Percentiles rank a stretch among this genome's conserved stretches.
These are phyloP conservation scores for Botrytis pseudocinerea DNA, from an alignment of 2,329 filamentous ascomycete genomes.

Conservation along the genomic window DNA sequence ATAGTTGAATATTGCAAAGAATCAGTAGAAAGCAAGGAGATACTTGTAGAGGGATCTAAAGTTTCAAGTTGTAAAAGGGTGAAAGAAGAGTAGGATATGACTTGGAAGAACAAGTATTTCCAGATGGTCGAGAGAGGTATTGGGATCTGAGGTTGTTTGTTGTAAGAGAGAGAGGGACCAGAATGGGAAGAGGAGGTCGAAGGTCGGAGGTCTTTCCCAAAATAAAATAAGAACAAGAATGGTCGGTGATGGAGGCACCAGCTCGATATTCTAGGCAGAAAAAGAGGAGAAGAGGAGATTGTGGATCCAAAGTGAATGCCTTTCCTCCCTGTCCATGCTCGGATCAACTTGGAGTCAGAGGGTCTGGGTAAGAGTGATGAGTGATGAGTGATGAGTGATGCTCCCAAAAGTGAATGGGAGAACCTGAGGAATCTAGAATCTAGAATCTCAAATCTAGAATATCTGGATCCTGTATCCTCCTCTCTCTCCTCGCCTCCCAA, in stretches of 20 bases:
- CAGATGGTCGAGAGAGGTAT: neutral
- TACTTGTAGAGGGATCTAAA: neutral
- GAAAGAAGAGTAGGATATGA: neutral
- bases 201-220: neutral
- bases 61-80: neutral
- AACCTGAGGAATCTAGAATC: neutral
- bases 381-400: neutral
- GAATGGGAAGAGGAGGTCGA: neutral
- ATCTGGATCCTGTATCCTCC: neutral
- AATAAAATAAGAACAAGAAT: neutral
- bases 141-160: neutral
- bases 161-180: neutral
- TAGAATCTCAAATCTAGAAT: no score
- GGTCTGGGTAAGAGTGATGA: no score
- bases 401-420: neutral
- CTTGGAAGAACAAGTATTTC: neutral
- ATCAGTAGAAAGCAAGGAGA: neutral
- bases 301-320: neutral
- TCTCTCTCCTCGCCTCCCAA: neutral
- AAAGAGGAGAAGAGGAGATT: neutral
- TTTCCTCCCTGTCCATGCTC: neutral
- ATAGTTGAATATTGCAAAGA: neutral
- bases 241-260: neutral
- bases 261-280: neutral
- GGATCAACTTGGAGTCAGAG: neutral